phyloP scores from a whole-genome alignment of 1,284 basidiomycete species.

The Melanopsichium pennsylvanicum region DNA sequence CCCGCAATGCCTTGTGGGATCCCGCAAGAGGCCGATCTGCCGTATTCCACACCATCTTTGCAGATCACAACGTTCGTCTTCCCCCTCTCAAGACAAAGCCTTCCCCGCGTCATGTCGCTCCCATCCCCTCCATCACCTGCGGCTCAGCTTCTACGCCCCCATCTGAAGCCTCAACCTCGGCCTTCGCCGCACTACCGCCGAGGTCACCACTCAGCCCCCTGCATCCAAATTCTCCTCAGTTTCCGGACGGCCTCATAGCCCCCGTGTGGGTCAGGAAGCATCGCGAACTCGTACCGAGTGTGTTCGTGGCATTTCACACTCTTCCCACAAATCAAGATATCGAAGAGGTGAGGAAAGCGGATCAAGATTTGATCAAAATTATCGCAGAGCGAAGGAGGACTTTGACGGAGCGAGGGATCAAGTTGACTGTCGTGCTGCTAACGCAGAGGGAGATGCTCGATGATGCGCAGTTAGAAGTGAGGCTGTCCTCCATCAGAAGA shows the following conservation, averaged over 20 bases:
- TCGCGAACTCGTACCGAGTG: conserved; percentile 84
- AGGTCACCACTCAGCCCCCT: conserved; percentile 91
- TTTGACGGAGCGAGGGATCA: conserved; percentile 85
- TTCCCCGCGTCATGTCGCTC: conserved; percentile 65
- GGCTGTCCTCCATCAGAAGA: conserved; percentile 83
- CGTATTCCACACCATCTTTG: conserved; percentile 56
- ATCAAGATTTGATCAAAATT: conserved; percentile 73
- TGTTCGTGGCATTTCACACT: conserved; percentile 87
- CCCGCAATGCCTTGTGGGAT: conserved; percentile 47
- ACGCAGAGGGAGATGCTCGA: conserved; percentile 76
- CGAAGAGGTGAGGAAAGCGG: conserved; percentile 67
- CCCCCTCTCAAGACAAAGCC: conserved; percentile 81
- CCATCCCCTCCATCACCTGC: conserved; percentile 47
- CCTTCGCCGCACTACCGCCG: conserved; percentile 44
- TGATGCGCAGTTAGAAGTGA: conserved; percentile 76
- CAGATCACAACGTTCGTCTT: conserved; percentile 73
- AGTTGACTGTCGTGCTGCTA: conserved; percentile 92
- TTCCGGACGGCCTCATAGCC: conserved; percentile 93
- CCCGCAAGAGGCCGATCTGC: conserved; percentile 43
- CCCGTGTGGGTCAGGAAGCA: conserved; percentile 98
- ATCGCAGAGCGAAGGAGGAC: conserved; percentile 80
- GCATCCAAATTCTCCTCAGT: conserved; percentile 82
- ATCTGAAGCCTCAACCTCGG: conserved; percentile 19
- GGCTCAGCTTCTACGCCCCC: conserved; percentile 47
- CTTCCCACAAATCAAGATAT: conserved; percentile 66